Conservation (phyloP, 352 stramenopile genomes). For the Thalassiosira hispida region DNA sequence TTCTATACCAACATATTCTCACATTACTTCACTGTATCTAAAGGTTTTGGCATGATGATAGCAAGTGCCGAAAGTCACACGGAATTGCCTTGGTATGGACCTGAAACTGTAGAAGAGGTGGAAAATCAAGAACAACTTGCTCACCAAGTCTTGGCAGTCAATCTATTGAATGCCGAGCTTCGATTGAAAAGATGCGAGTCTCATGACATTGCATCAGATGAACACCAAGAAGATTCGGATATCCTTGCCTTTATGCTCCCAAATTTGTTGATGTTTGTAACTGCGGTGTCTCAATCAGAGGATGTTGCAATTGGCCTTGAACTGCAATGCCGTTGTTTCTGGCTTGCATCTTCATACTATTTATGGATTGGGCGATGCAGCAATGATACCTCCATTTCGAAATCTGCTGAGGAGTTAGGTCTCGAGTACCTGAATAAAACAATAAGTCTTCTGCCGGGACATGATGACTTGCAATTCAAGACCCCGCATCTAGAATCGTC, state of each 20-base stretch:
- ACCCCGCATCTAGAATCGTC: conserved; percentile 74
- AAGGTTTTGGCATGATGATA: conserved; percentile 49
- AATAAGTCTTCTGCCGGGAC: conserved; percentile 37
- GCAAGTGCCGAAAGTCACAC: conserved; percentile 8
- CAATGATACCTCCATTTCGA: conserved; percentile 53
- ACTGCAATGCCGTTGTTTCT: conserved; percentile 68
- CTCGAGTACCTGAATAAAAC: conserved; percentile 64
- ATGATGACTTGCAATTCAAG: conserved; percentile 28
- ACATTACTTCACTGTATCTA: conserved; percentile 15
- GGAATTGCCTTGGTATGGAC: conserved; percentile 43
- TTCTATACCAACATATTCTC: conserved; percentile 2
- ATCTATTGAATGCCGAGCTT: conserved; percentile 78
- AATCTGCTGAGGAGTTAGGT: conserved; percentile 61
- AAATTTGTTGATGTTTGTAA: conserved; percentile 60
- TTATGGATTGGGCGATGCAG: conserved; percentile 69
- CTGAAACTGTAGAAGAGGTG: conserved; percentile 24
- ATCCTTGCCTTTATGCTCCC: conserved; percentile 63
- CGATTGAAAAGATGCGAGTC: conserved; percentile 71
- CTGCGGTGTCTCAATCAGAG: conserved; percentile 38
- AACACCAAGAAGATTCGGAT: conserved; percentile 65
- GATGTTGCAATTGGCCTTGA: conserved; percentile 11
- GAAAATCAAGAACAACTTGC: conserved; percentile 15
- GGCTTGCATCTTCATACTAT: conserved; percentile 72
- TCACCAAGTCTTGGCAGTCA: conserved; percentile 68
- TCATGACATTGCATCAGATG: conserved; percentile 46